Base-by-base conservation (phyloP, 257 asterid species). In the Echites panduratus region DNA sequence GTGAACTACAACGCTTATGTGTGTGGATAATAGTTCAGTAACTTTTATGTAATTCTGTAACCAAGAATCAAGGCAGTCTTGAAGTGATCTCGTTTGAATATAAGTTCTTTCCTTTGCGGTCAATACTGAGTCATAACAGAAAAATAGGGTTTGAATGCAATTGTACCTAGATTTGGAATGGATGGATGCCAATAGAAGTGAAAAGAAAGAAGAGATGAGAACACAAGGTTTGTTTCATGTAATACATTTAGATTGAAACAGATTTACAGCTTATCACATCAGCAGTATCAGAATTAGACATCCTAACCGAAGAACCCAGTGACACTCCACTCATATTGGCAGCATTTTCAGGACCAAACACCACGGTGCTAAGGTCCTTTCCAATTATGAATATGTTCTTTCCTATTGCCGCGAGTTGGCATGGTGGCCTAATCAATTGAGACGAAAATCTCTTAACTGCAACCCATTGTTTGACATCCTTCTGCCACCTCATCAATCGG, bases 401-500 rank as follows among this genome's bases (percentile, higher is more conserved):
- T 5, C 88, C 96, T 17, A 90, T 64, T 0, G 87, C 88, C 73
- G 82, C 87, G 11, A 87, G 88, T 44, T 80, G 88, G 70, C 93
- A 90, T 4, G 93, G 96, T 35, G 93, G 96, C 61, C 67, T 72
- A 2, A 71, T 66, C 59, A 78, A 70, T 79, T 71, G 79, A 67
- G 77, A 73, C 29, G 93, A 85, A 70, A 92, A 79, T 79, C 92
- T 84, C 68, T 84, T 71, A 4, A 83, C 79, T n/a, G 85, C 84
- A 14, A 78, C 67, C 93, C 97, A 89, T 45, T 82, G 86, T 53
- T 87, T 71, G 4, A 12, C 72, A 40, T 83, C 92, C 77, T 78
- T 81, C 75, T 74, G 75, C 98, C 97, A 90, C 89, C 74, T 84
- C 90, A 86, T 86, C 87, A 92, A 59, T 76, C 84, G 86, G 57